Percentiles rank a stretch among this genome's conserved stretches.
phyloP scores from a whole-genome alignment of 1,284 basidiomycete genomes.

The Cerioporus squamosus region DNA sequence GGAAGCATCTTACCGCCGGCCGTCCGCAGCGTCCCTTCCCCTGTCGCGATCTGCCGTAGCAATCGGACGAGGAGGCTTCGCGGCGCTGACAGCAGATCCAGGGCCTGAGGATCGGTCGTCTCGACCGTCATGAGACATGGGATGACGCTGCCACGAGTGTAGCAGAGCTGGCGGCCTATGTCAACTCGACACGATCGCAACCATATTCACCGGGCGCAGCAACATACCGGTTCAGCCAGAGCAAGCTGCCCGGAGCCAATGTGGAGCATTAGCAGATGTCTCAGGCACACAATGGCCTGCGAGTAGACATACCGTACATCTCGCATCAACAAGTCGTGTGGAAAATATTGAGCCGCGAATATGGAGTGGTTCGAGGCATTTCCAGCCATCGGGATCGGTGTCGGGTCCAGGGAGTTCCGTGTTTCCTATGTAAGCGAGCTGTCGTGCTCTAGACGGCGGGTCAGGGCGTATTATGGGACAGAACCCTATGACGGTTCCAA shows the following conservation, averaged over 20 bases:
- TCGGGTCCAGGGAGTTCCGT: conserved; percentile 48
- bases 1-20: conserved; percentile 9
- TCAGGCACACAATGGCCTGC: not conserved
- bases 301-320: conserved; percentile 22
- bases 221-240: conserved; percentile 30
- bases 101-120: conserved; percentile 30
- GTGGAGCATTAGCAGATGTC: not conserved
- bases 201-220: not conserved
- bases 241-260: conserved; percentile 20
- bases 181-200: conserved; percentile 9
- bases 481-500: conserved; percentile 41
- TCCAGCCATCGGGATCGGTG: conserved; percentile 54
- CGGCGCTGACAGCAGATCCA: conserved; percentile 28
- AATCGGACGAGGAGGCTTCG: conserved; percentile 27
- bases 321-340: conserved; percentile 34
- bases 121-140: conserved; percentile 27
- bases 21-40: conserved; percentile 3
- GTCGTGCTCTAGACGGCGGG: conserved; percentile 48
- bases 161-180: conserved; percentile 23
- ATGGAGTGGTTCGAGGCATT: conserved; percentile 41
- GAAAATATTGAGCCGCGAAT: conserved; percentile 52
- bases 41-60: conserved; percentile 25
- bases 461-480: conserved; percentile 44
- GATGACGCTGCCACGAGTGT: conserved; percentile 32
- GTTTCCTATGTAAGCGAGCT: conserved; percentile 49